A percentile compares a stretch with the other conserved stretches of the same genome.
phyloP scores from a whole-genome alignment of 106 monocot species.

The Iris macrosiphon region DNA sequence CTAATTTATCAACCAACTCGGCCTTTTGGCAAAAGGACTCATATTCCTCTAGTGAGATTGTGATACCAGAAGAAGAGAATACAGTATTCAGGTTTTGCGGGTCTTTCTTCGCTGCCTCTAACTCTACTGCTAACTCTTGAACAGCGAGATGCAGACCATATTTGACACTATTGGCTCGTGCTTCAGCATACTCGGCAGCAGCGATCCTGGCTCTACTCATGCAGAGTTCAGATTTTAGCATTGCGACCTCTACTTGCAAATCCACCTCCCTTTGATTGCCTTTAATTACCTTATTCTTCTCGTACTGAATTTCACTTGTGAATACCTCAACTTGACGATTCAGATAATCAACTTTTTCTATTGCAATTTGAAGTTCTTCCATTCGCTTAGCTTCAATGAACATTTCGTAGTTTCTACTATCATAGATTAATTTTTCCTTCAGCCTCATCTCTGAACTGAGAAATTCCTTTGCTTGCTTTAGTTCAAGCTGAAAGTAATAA shows the following conservation, averaged over 20 bases:
- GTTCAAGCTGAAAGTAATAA: conserved; percentile 25
- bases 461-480: conserved; percentile 21
- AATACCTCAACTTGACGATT: conserved; percentile 8
- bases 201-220: conserved; percentile 5
- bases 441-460: conserved; percentile 9
- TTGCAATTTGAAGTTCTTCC: conserved; percentile 16
- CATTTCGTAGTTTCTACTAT: neutral
- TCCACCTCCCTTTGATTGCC: conserved; percentile 19
- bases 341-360: conserved; percentile 6
- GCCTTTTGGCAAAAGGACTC: conserved; percentile 9
- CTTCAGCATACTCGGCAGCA: conserved; percentile 19
- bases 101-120: conserved; percentile 14
- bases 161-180: conserved; percentile 7
- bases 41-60: conserved; percentile 19
- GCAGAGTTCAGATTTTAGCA: conserved; percentile 22
- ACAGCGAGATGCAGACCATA: conserved; percentile 14
- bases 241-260: conserved; percentile 10
- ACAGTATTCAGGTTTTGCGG: neutral
- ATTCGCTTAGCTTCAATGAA: conserved; percentile 5
- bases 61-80: conserved; percentile 12
- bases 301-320: conserved; percentile 6
- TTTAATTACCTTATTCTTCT: conserved; percentile 4
- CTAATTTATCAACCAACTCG: neutral
- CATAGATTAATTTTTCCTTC: conserved; percentile 4
- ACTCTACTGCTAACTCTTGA: conserved; percentile 18